phyloP scores from a whole-genome alignment of 306 rosid species.

The Pyrus communis region DNA sequence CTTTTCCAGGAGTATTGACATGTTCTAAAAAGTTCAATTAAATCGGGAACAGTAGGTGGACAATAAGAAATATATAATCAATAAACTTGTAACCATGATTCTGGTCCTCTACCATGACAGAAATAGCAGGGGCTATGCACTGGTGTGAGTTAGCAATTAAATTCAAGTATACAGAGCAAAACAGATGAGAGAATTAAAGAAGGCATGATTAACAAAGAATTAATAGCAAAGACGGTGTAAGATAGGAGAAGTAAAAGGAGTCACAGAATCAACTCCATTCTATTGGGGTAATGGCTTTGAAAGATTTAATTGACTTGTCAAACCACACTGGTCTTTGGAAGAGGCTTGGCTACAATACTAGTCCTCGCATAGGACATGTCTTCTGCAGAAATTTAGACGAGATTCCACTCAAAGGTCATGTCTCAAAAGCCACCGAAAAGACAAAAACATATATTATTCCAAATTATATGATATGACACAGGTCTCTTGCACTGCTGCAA shows the following conservation, averaged over 20 bases:
- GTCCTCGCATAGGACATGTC: background rate
- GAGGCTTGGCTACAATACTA: background rate
- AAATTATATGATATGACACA: background rate
- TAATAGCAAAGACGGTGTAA: background rate
- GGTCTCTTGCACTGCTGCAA: background rate
- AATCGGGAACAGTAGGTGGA: background rate
- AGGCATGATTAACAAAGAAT: background rate
- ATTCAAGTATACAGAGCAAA: background rate
- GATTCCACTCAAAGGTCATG: background rate
- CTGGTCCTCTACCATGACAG: background rate
- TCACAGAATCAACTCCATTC: background rate
- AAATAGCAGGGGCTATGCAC: background rate
- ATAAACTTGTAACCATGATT: background rate
- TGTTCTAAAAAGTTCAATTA: background rate
- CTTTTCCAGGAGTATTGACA: background rate
- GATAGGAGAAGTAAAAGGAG: background rate
- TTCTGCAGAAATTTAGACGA: background rate
- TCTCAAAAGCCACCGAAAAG: background rate
- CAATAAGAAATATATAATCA: background rate
- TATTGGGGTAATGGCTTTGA: background rate
- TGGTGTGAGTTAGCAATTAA: background rate
- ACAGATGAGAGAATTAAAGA: background rate
- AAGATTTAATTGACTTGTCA: background rate
- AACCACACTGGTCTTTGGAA: background rate
- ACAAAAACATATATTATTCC: background rate